These are phyloP conservation scores for Nannochloropsis limnetica DNA, from an alignment of 352 stramenopile genomes.

Conservation along the genomic window DNA sequence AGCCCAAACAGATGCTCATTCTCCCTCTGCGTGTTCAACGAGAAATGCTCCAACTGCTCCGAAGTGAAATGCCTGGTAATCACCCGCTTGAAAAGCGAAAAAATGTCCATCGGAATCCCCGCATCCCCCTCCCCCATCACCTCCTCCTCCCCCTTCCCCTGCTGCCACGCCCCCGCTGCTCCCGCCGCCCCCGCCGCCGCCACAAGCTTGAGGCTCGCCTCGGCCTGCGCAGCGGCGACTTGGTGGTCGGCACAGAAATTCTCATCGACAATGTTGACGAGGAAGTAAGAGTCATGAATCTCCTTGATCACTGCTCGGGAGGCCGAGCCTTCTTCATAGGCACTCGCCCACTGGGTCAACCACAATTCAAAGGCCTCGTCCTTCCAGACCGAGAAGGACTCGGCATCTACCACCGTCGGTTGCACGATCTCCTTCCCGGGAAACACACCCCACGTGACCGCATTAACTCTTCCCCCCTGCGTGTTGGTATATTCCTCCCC, in stretches of 20 bases:
- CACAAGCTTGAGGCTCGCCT: neutral
- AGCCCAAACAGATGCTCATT: conserved; percentile 6
- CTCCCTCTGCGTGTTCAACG: conserved; percentile 1
- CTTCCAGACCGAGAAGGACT: conserved; percentile 78
- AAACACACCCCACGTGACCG: conserved; percentile 94
- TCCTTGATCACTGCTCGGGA: conserved; percentile 79
- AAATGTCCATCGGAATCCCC: neutral
- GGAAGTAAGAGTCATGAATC: conserved; percentile 90
- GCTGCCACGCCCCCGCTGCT: neutral
- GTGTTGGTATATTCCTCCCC: conserved; percentile 78
- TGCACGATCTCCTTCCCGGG: conserved; percentile 85
- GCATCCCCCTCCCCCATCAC: neutral
- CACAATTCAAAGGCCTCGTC: conserved; percentile 92
- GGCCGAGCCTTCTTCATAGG: conserved; percentile 76
- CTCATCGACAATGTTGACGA: conserved; percentile 98
- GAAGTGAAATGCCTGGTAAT: conserved; percentile 6
- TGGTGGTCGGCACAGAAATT: conserved; percentile 70
- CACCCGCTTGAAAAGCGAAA: conserved; percentile 1
- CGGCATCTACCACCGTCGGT: conserved; percentile 90
- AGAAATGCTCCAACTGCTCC: conserved; percentile 11
- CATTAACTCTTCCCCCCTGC: conserved; percentile 68
- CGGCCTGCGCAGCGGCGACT: neutral
- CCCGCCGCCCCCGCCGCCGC: no score
- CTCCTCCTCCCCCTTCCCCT: neutral
- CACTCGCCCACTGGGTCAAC: conserved; percentile 80